Evolutionary conservation across 1,284 basidiomycete species (phyloP).

Genomic region (Sporisorium reilianum): DNA sequence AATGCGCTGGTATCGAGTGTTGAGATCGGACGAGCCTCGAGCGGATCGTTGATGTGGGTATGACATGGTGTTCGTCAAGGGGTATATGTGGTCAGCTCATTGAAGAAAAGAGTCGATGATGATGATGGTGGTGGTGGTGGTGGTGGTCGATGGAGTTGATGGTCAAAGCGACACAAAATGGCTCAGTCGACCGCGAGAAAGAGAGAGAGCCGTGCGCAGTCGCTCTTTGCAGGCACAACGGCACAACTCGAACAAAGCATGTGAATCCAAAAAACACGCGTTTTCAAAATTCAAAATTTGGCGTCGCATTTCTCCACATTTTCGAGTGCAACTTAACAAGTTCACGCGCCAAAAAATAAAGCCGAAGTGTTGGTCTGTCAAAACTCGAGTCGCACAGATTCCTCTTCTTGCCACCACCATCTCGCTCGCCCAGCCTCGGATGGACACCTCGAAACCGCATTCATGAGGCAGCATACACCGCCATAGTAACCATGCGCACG

Average conservation of each 20-base stretch:
- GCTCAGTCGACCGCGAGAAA: conserved; percentile 1
- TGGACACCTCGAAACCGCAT: too few species aligned
- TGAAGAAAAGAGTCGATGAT: not conserved
- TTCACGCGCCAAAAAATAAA: not conserved
- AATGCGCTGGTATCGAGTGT: conserved; percentile 37
- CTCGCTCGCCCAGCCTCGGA: too few species aligned
- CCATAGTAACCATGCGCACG: not conserved
- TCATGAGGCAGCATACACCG: not conserved
- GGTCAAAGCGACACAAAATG: not conserved
- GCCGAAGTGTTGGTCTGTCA: conserved; percentile 16
- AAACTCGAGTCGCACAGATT: not conserved
- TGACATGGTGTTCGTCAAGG: conserved; percentile 14
- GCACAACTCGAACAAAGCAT: too few species aligned
- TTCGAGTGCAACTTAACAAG: not conserved
- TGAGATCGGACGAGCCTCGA: conserved; percentile 33
- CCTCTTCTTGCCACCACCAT: not conserved
- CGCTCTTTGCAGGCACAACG: too few species aligned
- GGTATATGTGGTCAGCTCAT: too few species aligned
- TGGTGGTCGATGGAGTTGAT: not conserved
- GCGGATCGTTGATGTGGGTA: conserved; percentile 15
- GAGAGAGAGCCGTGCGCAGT: too few species aligned
- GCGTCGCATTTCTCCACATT: conserved; percentile 1
- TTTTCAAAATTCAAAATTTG: too few species aligned
- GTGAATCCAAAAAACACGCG: not conserved
- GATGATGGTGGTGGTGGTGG: not conserved